A percentile compares a stretch with the other conserved stretches of the same genome.
Conservation (phyloP, 148 eudicot species). For the Tetragonia tetragonoides region DNA sequence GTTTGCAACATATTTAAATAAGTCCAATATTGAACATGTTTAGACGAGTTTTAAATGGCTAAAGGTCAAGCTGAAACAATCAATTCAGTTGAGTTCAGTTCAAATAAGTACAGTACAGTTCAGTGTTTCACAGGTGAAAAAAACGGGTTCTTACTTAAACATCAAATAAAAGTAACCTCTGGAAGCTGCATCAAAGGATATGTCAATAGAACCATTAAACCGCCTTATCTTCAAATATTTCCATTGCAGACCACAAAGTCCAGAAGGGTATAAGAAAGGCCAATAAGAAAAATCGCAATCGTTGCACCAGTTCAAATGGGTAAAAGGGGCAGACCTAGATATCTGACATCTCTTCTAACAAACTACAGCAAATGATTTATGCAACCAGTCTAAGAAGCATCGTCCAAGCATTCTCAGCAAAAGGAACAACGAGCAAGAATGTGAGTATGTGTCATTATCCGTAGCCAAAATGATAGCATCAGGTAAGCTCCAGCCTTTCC, state of each 20-base stretch:
- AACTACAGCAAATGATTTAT: background rate
- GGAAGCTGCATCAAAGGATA: background rate
- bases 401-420: background rate
- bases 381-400: background rate
- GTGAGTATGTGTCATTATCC: background rate
- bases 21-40: too few relatives aligned
- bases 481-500: background rate
- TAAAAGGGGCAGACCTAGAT: background rate
- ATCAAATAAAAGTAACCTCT: background rate
- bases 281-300: background rate
- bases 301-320: background rate
- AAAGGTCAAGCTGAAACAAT: too few relatives aligned
- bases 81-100: too few relatives aligned
- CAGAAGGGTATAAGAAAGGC: background rate
- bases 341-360: too few relatives aligned
- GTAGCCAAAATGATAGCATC: background rate
- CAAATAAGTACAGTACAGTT: too few relatives aligned
- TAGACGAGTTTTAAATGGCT: too few relatives aligned
- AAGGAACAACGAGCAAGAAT: background rate
- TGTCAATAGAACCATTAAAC: background rate
- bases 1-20: too few relatives aligned
- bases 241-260: background rate
- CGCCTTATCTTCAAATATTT: background rate
- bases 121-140: too few relatives aligned
- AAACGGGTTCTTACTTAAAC: slow-evolving; percentile 2